Base-by-base conservation (phyloP, 495 filamentous ascomycete genomes). In the Filosporella fistucella region DNA sequence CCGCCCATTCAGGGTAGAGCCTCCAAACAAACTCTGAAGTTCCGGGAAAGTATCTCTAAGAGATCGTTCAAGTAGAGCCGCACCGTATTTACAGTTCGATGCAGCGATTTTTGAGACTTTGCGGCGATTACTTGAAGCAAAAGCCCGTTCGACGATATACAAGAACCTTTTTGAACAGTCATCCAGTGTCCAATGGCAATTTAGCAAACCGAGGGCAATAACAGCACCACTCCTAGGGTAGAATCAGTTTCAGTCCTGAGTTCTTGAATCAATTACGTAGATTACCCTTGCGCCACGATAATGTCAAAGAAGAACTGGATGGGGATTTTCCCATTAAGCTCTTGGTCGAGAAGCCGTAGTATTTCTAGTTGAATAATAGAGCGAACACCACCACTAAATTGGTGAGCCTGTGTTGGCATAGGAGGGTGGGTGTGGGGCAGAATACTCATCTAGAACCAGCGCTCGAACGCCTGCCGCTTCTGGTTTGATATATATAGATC, bases 261-360 rank as follows among this genome's bases (percentile, higher is more conserved):
- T 3, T 7, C 20, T 4, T 40, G 12, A 40, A 23, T 5, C 7
- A 20, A 12, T 16, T n/a, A 42, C 42, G 17, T 4, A 39, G 39
- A 56, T 25, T 51, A 72, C 65, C 71, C 69, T 22, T 66, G 71
- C 3, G 67, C 71, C 9, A 74, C 55, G 2, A 75, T 68, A 0
- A 75, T 48, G 47, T 75, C 71, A 38, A 72, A 75, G 36, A 75
- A 70, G 2, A 51, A 45, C 41, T 64, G 58, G 4, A 73, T 62
- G 1, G 59, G 58, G 4, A 71, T 25, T 20, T 47, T 13, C 11
- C 40, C 48, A 7, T 53, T 56, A 5, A 66, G 47, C 1, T 47
- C 43, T 13, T 44, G 40, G 45, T 71, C 61, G 13, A 74, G 59
- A 12, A 45, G 42, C 14, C 51, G 47, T 0, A 76, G 55, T 16